phyloP scores from a whole-genome alignment of 2,329 filamentous ascomycete genomes.

The Pseudogymnoascus sp. region DNA sequence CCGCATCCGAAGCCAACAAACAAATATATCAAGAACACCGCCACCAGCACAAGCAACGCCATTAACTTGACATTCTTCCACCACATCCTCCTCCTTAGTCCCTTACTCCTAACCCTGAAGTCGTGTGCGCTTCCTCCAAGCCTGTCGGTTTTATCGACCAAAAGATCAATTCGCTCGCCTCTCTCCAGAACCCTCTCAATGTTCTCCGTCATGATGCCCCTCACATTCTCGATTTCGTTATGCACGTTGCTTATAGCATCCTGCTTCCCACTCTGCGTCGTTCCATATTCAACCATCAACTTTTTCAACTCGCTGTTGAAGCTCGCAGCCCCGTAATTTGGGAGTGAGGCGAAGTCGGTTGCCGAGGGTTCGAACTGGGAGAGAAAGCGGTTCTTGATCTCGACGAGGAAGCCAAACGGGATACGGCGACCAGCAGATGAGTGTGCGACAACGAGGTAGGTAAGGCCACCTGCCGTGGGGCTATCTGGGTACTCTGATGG shows the following conservation, averaged over 20 bases:
- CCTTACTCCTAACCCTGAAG: slow-evolving; percentile 79
- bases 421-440: slow-evolving; percentile 75
- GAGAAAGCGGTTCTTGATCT: slow-evolving; percentile 84
- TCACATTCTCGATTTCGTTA: slow-evolving; percentile 84
- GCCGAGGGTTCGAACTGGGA: slow-evolving; percentile 53
- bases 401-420: slow-evolving; percentile 84
- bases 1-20: slow-evolving; percentile 67
- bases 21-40: slow-evolving; percentile 63
- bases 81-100: slow-evolving; percentile 92
- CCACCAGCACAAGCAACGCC: slow-evolving; percentile 64
- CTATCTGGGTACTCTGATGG: slow-evolving; percentile 53
- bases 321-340: slow-evolving; percentile 79
- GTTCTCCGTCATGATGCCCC: slow-evolving; percentile 91
- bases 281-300: slow-evolving; percentile 78
- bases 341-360: slow-evolving; percentile 68
- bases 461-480: slow-evolving; percentile 68
- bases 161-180: slow-evolving; percentile 83
- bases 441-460: slow-evolving; percentile 84
- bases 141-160: slow-evolving; percentile 94
- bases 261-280: slow-evolving; percentile 62
- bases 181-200: slow-evolving; percentile 84
- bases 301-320: slow-evolving; percentile 75
- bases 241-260: slow-evolving; percentile 80
- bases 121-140: slow-evolving; percentile 82
- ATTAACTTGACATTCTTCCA: slow-evolving; percentile 99